Percentiles rank a stretch among this genome's conserved stretches.
These are phyloP conservation scores for Pichiaceae sp. DNA, from an alignment of 1,139 yeast species.

Conservation along the genomic window DNA sequence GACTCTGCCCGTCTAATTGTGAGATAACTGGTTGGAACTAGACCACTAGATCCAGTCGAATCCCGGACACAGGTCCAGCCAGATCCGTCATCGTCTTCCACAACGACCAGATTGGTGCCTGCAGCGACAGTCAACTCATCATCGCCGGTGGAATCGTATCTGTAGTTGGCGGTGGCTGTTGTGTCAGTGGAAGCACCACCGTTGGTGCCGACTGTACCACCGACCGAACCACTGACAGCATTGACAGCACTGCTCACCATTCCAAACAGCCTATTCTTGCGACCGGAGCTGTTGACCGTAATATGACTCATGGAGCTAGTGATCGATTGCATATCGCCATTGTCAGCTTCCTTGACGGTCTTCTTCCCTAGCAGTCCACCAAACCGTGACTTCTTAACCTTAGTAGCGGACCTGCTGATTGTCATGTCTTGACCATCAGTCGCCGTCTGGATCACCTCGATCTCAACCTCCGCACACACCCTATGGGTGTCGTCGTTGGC, in stretches of 20 bases:
- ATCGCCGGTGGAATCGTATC: slow-evolving; percentile 60
- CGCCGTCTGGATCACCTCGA: slow-evolving; percentile 81
- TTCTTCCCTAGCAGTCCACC: slow-evolving; percentile 44
- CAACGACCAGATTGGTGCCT: slow-evolving; percentile 54
- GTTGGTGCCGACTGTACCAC: not conserved
- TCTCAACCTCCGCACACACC: slow-evolving; percentile 73
- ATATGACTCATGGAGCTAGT: slow-evolving; percentile 16
- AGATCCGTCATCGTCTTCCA: slow-evolving; percentile 75
- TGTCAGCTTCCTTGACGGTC: slow-evolving; percentile 7
- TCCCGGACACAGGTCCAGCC: slow-evolving; percentile 76
- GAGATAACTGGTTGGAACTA: slow-evolving; percentile 85
- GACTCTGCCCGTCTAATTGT: slow-evolving; percentile 28
- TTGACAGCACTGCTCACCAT: slow-evolving; percentile 7
- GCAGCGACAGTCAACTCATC: slow-evolving; percentile 63
- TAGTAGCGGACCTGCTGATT: slow-evolving; percentile 32
- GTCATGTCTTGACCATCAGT: slow-evolving; percentile 70
- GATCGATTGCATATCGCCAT: slow-evolving; percentile 13
- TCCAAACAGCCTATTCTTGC: slow-evolving; percentile 16
- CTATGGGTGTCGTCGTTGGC: slow-evolving; percentile 68
- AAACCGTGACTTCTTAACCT: slow-evolving; percentile 44
- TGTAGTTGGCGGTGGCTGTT: slow-evolving; percentile 47
- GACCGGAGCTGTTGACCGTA: slow-evolving; percentile 11
- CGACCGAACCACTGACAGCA: slow-evolving; percentile 3
- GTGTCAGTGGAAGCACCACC: slow-evolving; percentile 12
- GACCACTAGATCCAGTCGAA: slow-evolving; percentile 45